Evolutionary conservation across 768 basidiomycete genomes (phyloP).

Genomic region (Tylopilus vinaceipallidus): DNA sequence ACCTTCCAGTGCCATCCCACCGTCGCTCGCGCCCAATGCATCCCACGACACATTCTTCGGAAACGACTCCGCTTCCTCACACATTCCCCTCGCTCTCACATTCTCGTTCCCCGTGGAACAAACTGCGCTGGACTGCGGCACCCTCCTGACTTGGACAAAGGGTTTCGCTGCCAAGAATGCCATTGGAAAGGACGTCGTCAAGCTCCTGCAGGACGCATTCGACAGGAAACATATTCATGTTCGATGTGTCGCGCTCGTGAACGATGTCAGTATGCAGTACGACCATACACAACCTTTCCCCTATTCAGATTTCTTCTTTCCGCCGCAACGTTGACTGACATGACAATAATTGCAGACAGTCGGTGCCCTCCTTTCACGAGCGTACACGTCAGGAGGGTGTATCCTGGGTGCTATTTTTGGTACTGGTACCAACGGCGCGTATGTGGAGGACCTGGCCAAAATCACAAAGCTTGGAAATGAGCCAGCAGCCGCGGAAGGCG

Average conservation of each 20-base stretch:
- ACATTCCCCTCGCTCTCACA: constrained; percentile 80
- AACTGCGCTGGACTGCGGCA: constrained; percentile 86
- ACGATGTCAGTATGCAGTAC: constrained; percentile 87
- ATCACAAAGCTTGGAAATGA: constrained; percentile 79
- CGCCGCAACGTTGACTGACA: constrained; percentile 7
- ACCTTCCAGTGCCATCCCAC: constrained; percentile 24
- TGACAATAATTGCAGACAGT: constrained; percentile 64
- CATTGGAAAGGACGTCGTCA: constrained; percentile 84
- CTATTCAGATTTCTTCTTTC: background rate
- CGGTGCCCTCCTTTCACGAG: constrained; percentile 88
- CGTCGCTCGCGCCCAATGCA: constrained; percentile 21
- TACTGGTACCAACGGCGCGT: constrained; percentile 98
- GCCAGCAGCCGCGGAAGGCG: constrained; percentile 56
- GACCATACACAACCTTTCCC: no score
- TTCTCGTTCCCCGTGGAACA: constrained; percentile 99
- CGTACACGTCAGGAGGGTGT: constrained; percentile 92
- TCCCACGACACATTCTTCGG: constrained; percentile 13
- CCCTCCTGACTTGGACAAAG: constrained; percentile 93
- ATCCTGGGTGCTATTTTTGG: constrained; percentile 92
- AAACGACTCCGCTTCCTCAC: constrained; percentile 36
- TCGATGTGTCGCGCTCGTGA: constrained; percentile 87
- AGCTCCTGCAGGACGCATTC: constrained; percentile 88
- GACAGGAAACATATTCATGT: constrained; percentile 91
- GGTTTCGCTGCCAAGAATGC: constrained; percentile 93
- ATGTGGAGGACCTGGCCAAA: constrained; percentile 83